Evolutionary conservation across 768 basidiomycete species (phyloP).

Genomic region (Trametes gibbosa): DNA sequence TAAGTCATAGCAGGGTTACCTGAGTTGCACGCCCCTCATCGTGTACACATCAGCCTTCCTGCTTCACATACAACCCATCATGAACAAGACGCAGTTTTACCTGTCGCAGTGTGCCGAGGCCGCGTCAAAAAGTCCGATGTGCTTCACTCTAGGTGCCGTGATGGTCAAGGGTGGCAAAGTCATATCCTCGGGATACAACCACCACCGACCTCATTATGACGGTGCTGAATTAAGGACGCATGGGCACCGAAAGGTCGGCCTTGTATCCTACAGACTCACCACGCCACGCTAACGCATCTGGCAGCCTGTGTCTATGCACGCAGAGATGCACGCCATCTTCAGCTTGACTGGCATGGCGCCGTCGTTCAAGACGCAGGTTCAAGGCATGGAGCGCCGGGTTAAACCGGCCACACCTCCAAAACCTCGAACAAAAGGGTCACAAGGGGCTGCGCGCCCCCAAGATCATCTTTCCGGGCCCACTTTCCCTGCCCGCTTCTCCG

Average conservation of each 20-base stretch:
- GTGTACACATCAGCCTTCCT: slow-evolving; percentile 1
- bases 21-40: not conserved
- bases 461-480: slow-evolving; percentile 13
- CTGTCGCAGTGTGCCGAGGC: slow-evolving; percentile 48
- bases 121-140: slow-evolving; percentile 51
- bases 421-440: slow-evolving; percentile 24
- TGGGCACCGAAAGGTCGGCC: slow-evolving; percentile 37
- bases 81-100: slow-evolving; percentile 52
- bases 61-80: slow-evolving; percentile 21
- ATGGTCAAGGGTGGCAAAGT: slow-evolving; percentile 56
- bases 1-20: not conserved
- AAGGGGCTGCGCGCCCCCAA: slow-evolving; percentile 22
- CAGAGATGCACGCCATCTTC: slow-evolving; percentile 60
- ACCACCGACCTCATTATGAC: slow-evolving; percentile 53
- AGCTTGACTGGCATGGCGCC: slow-evolving; percentile 49
- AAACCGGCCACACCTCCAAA: slow-evolving; percentile 24
- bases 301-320: slow-evolving; percentile 50
- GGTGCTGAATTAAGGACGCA: slow-evolving; percentile 39
- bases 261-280: slow-evolving; percentile 26
- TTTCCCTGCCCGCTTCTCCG: not conserved
- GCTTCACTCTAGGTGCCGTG: slow-evolving; percentile 45
- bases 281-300: not conserved
- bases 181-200: slow-evolving; percentile 51
- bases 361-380: slow-evolving; percentile 53
- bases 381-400: slow-evolving; percentile 36